A percentile compares a stretch with the other conserved stretches of the same genome.
Evolutionary conservation across 164 flowering plant species (phyloP).

Genomic region (Buxus sempervirens): DNA sequence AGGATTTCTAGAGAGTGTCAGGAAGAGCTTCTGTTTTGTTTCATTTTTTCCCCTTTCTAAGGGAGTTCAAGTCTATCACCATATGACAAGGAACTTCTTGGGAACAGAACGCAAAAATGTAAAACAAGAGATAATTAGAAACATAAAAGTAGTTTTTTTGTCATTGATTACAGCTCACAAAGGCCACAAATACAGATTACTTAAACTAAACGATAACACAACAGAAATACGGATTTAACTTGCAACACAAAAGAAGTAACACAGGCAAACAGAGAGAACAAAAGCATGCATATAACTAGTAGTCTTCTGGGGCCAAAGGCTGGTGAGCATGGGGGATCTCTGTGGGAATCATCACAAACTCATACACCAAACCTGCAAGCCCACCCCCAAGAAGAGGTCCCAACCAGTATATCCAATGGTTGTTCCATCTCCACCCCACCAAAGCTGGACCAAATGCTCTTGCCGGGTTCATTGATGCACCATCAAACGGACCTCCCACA

Average conservation of each 20-base stretch:
- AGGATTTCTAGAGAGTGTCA: too few species aligned
- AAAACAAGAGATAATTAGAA: too few species aligned
- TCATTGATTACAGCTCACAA: neutral
- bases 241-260: neutral
- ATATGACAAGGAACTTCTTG: too few species aligned
- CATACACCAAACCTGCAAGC: slow-evolving; percentile 20
- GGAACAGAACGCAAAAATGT: too few species aligned
- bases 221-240: slow-evolving; percentile 1
- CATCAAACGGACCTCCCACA: slow-evolving; percentile 27
- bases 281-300: slow-evolving; percentile 8
- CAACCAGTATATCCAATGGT: slow-evolving; percentile 31
- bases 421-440: slow-evolving; percentile 25
- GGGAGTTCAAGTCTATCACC: too few species aligned
- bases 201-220: too few species aligned
- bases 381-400: slow-evolving; percentile 24
- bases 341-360: slow-evolving; percentile 16
- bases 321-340: slow-evolving; percentile 17
- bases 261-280: too few species aligned
- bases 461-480: slow-evolving; percentile 33
- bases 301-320: slow-evolving; percentile 28
- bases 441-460: slow-evolving; percentile 28
- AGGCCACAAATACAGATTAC: neutral
- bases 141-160: too few species aligned
- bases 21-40: too few species aligned
- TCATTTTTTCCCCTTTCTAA: too few species aligned